A percentile compares a stretch with the other conserved stretches of the same genome.
Conservation (phyloP, 495 filamentous ascomycete species). For the Aspergillus kassunensis region DNA sequence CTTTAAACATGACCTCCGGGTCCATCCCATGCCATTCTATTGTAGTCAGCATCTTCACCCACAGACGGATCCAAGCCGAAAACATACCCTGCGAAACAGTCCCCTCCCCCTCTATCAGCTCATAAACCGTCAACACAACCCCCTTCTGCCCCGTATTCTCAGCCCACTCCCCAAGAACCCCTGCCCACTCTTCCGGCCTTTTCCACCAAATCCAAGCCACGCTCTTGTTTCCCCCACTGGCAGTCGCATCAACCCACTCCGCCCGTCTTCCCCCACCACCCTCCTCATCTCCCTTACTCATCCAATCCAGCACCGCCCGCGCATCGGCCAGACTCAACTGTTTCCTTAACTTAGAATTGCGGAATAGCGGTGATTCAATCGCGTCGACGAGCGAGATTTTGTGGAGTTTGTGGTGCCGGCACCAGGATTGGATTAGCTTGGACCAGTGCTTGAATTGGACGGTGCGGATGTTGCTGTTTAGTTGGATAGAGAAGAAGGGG, state of each 20-base stretch:
- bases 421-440: conserved; percentile 79
- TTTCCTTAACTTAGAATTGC: conserved; percentile 49
- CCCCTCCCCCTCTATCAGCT: conserved; percentile 64
- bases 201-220: conserved; percentile 66
- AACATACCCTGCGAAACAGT: conserved; percentile 54
- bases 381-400: conserved; percentile 62
- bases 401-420: conserved; percentile 68
- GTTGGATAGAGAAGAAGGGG: conserved; percentile 61
- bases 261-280: conserved; percentile 54
- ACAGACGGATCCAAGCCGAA: not conserved
- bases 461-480: conserved; percentile 68
- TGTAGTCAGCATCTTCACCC: conserved; percentile 14
- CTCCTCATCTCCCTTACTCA: conserved; percentile 60
- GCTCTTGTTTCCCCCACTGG: conserved; percentile 33
- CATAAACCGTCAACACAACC: conserved; percentile 72
- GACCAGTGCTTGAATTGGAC: conserved; percentile 83
- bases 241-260: conserved; percentile 66
- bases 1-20: conserved; percentile 67
- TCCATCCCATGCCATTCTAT: conserved; percentile 89
- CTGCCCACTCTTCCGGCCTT: conserved; percentile 72
- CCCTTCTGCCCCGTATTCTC: conserved; percentile 71
- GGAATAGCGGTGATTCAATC: conserved; percentile 55
- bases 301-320: conserved; percentile 65
- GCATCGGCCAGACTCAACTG: conserved; percentile 59
- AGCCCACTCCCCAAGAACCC: conserved; percentile 58